Conservation (phyloP, 2,329 filamentous ascomycete genomes). For the Nothophoma quercina region DNA sequence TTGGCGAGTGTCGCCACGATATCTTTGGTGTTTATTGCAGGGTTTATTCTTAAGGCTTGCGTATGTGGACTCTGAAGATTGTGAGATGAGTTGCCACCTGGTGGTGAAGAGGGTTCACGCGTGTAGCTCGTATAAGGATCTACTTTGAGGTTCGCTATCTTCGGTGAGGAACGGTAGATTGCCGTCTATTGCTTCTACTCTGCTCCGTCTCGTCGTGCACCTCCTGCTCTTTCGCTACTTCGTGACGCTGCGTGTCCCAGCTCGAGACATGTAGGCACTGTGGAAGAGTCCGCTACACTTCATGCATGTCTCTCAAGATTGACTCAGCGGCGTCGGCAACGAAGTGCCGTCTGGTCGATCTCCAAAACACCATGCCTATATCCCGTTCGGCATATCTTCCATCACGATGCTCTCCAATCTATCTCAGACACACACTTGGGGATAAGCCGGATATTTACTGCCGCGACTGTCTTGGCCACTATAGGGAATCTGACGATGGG, state of each 20-base stretch:
- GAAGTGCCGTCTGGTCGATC: background rate
- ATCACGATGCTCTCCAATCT: background rate
- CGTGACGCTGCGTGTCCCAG: background rate
- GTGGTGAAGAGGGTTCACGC: background rate
- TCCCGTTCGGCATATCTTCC: background rate
- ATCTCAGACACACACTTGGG: background rate
- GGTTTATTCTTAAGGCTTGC: background rate
- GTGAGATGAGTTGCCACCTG: background rate
- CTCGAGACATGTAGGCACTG: too few species aligned
- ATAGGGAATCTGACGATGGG: background rate
- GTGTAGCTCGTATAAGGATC: background rate
- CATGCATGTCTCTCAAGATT: background rate
- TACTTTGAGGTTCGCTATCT: background rate
- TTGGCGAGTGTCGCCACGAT: constrained; percentile 3
- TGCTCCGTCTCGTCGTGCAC: background rate
- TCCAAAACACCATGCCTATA: background rate
- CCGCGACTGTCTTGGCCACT: background rate
- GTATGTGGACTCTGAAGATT: background rate
- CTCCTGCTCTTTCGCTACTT: background rate
- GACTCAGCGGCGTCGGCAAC: background rate
- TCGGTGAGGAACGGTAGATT: too few species aligned
- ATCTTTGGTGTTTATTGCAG: background rate
- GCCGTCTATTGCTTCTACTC: background rate
- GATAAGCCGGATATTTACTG: background rate
- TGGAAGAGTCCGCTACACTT: background rate